A percentile compares a stretch with the other conserved stretches of the same genome.
These are phyloP conservation scores for Casuarina glauca DNA, from an alignment of 306 rosid genomes.

Conservation along the genomic window DNA sequence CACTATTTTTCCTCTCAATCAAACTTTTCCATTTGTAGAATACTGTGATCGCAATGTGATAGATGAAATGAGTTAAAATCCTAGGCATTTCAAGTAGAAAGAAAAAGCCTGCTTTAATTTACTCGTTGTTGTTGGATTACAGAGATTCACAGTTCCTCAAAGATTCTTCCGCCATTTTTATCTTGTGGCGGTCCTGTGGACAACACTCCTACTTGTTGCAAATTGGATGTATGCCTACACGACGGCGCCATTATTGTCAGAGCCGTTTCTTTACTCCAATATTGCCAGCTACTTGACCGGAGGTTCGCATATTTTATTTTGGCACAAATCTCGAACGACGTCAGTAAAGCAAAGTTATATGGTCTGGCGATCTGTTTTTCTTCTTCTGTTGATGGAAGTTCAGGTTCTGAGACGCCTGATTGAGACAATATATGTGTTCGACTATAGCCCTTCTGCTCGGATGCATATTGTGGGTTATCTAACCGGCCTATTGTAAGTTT, in stretches of 20 bases:
- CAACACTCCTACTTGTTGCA: conserved; percentile 63
- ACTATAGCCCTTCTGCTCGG: conserved; percentile 73
- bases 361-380: conserved; percentile 69
- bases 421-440: conserved; percentile 66
- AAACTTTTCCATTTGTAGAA: not conserved
- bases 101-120: not conserved
- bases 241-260: conserved; percentile 44
- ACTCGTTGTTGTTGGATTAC: conserved; percentile 20
- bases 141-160: conserved; percentile 86
- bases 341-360: conserved; percentile 34
- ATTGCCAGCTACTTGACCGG: conserved; percentile 65
- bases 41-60: not conserved
- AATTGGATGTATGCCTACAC: conserved; percentile 71
- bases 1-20: not conserved
- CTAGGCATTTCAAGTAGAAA: not conserved
- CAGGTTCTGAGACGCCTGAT: conserved; percentile 73
- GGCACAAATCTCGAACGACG: conserved; percentile 34
- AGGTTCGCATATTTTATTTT: conserved; percentile 47
- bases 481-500: conserved; percentile 78
- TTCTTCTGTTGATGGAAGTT: conserved; percentile 77
- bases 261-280: conserved; percentile 51
- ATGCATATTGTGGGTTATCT: conserved; percentile 88
- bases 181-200: conserved; percentile 64
- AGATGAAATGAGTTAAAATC: not conserved
- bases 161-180: conserved; percentile 78